A percentile compares a stretch with the other conserved stretches of the same genome.
Conservation (phyloP, 495 filamentous ascomycete genomes). For the Hypoxylon lienhwacheense region DNA sequence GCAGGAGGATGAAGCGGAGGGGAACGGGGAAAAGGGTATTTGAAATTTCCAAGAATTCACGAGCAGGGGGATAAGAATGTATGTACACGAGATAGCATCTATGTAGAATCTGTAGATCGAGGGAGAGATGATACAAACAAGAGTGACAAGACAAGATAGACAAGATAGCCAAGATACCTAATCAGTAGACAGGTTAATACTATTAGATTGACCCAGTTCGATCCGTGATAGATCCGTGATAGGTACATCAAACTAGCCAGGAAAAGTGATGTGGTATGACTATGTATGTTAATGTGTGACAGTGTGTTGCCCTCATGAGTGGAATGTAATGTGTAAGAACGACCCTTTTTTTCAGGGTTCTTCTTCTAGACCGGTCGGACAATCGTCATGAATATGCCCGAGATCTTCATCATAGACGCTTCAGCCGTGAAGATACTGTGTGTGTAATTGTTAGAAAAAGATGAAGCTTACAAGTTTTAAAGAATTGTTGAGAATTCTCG, state of each 20-base stretch:
- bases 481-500: slow-evolving; percentile 33
- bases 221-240: slow-evolving; percentile 30
- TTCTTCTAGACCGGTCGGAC: slow-evolving; percentile 2
- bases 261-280: background rate
- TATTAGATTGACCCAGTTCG: too few relatives aligned
- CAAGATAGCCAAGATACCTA: background rate
- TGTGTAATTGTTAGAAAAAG: slow-evolving; percentile 3
- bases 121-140: too few relatives aligned
- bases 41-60: slow-evolving; percentile 35
- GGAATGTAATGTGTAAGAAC: too few relatives aligned
- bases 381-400: slow-evolving; percentile 4
- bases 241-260: slow-evolving; percentile 6
- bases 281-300: too few relatives aligned
- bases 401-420: background rate
- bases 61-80: slow-evolving; percentile 17
- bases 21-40: slow-evolving; percentile 33
- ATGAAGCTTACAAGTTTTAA: slow-evolving; percentile 8
- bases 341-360: too few relatives aligned
- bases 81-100: too few relatives aligned
- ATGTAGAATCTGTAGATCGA: too few relatives aligned
- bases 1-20: slow-evolving; percentile 31
- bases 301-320: too few relatives aligned
- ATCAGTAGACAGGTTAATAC: too few relatives aligned
- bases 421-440: too few relatives aligned
- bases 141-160: background rate